Percentiles rank a stretch among this genome's conserved stretches.
These are phyloP conservation scores for Phialophora verrucosa DNA, from an alignment of 2,329 filamentous ascomycete genomes.

Conservation along the genomic window DNA sequence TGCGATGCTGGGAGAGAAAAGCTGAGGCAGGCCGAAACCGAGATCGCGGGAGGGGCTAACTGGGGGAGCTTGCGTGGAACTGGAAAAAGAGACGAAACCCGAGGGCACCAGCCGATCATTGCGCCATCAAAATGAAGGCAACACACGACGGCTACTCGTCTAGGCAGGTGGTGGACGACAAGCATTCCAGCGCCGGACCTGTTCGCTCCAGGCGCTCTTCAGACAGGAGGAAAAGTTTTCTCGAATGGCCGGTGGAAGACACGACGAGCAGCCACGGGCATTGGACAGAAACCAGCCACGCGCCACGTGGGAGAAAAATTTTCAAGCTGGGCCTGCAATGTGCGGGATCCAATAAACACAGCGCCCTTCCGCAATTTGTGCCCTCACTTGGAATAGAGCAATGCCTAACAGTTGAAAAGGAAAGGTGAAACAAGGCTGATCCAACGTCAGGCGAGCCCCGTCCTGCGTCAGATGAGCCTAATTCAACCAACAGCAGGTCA, in stretches of 20 bases:
- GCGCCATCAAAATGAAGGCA: constrained; percentile 19
- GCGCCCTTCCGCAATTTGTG: constrained; percentile 22
- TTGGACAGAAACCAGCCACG: constrained; percentile 10
- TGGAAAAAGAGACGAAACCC: constrained; percentile 16
- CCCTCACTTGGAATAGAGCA: constrained; percentile 25
- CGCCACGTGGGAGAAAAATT: constrained; percentile 37
- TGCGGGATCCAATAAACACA: constrained; percentile 35
- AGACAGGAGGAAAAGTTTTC: constrained; percentile 13
- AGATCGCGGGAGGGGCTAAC: constrained; percentile 10
- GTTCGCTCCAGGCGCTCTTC: neutral
- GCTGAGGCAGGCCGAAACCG: constrained; percentile 5
- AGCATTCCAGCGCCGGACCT: neutral
- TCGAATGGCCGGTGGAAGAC: neutral
- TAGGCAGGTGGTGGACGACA: neutral
- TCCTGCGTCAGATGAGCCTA: constrained; percentile 34
- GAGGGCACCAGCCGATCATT: constrained; percentile 26
- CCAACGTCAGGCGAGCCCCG: constrained; percentile 37
- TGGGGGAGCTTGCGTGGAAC: constrained; percentile 10
- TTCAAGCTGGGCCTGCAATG: constrained; percentile 28
- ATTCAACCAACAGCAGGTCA: constrained; percentile 21
- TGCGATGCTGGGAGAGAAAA: neutral
- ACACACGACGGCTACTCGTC: neutral
- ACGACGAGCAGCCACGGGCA: neutral
- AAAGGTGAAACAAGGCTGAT: constrained; percentile 36
- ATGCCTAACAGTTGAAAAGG: constrained; percentile 16